phyloP scores from a whole-genome alignment of 23 red algal species.

The Gracilaria domingensis region DNA sequence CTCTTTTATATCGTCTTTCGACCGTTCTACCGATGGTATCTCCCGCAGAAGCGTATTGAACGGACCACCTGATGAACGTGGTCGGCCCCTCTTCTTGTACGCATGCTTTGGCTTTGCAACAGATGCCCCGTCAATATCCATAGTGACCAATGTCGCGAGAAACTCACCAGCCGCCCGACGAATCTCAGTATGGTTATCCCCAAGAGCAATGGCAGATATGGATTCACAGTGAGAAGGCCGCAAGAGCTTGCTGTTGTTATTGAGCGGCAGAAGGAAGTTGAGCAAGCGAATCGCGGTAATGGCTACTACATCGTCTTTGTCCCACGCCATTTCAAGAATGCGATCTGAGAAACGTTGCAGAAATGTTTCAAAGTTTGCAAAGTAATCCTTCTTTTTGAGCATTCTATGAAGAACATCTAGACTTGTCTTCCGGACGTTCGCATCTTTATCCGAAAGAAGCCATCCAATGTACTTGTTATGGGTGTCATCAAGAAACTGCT shows the following conservation, averaged over 20 bases:
- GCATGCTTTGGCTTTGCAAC: background rate
- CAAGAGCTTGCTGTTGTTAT: conserved; percentile 24
- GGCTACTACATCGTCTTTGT: conserved; percentile 82
- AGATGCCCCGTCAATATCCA: conserved; percentile 5
- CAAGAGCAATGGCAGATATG: conserved; percentile 52
- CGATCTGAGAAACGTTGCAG: conserved; percentile 77
- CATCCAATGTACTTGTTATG: conserved; percentile 94
- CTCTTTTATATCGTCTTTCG: conserved; percentile 60
- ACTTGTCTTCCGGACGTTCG: conserved; percentile 68
- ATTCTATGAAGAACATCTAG: conserved; percentile 64
- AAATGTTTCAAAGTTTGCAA: conserved; percentile 75
- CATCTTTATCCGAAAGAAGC: conserved; percentile 88
- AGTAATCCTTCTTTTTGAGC: conserved; percentile 55
- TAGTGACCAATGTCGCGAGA: conserved; percentile 37
- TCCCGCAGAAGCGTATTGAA: conserved; percentile 20
- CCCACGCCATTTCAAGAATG: conserved; percentile 84
- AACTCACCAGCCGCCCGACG: conserved; percentile 66
- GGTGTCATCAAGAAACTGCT: conserved; percentile 83
- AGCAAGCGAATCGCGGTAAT: conserved; percentile 72
- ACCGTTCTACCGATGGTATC: conserved; percentile 43
- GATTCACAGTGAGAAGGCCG: conserved; percentile 17
- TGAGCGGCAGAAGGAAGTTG: conserved; percentile 44
- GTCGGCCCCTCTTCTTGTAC: background rate
- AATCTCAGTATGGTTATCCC: conserved; percentile 46
- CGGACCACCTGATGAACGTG: background rate